phyloP scores from a whole-genome alignment of 2,329 filamentous ascomycete species.

The Botrytis squamosa region DNA sequence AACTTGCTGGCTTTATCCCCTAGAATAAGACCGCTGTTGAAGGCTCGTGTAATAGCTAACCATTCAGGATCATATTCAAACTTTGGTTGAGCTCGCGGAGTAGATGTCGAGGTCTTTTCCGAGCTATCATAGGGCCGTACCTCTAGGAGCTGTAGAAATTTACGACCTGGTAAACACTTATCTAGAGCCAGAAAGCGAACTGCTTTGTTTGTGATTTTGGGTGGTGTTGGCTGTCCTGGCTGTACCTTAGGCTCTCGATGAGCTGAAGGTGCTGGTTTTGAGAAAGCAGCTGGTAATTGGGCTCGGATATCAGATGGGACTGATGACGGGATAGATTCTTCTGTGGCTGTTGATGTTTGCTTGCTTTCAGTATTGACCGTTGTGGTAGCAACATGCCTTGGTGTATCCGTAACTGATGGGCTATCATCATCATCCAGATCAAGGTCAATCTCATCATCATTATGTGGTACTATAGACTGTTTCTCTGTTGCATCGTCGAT shows the following conservation, averaged over 20 bases:
- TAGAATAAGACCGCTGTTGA: conserved; percentile 63
- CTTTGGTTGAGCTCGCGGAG: conserved; percentile 28
- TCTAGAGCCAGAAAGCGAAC: conserved; percentile 88
- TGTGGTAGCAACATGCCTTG: conserved; percentile 54
- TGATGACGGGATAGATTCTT: conserved; percentile 23
- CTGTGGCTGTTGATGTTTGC: conserved; percentile 32
- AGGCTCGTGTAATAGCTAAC: conserved; percentile 87
- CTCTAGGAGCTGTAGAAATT: conserved; percentile 79
- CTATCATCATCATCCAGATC: conserved; percentile 57
- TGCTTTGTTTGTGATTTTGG: conserved; percentile 71
- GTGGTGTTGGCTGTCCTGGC: conserved; percentile 64
- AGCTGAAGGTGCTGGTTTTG: conserved; percentile 42
- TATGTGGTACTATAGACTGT: conserved; percentile 41
- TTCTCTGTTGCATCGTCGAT: neutral
- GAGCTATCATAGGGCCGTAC: conserved; percentile 48
- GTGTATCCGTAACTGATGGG: conserved; percentile 8
- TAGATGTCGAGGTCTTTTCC: conserved; percentile 25
- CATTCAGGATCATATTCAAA: conserved; percentile 82
- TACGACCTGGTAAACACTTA: conserved; percentile 77
- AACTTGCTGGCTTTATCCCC: conserved; percentile 56
- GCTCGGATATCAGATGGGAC: conserved; percentile 66
- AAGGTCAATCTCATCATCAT: conserved; percentile 70
- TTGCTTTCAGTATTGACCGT: conserved; percentile 47
- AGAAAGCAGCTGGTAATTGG: conserved; percentile 75
- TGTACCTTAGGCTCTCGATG: conserved; percentile 29